These are phyloP conservation scores for Paragyromitra xinjiangensis DNA, from an alignment of 495 filamentous ascomycete genomes.

Conservation along the genomic window DNA sequence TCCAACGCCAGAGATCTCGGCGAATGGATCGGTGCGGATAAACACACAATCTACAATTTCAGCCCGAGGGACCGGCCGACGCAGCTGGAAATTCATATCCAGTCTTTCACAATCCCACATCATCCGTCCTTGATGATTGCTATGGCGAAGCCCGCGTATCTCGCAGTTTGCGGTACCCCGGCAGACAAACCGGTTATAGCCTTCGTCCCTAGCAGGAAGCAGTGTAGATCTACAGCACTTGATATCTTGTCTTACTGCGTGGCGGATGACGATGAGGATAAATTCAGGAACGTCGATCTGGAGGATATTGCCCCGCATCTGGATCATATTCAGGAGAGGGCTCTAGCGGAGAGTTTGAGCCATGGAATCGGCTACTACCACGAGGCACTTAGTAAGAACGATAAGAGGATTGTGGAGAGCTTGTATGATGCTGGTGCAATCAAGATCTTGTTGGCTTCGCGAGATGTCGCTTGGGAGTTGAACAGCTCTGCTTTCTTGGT, in stretches of 20 bases:
- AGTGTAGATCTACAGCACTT: slow-evolving; percentile 85
- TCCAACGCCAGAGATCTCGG: slow-evolving; percentile 93
- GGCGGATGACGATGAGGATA: slow-evolving; percentile 90
- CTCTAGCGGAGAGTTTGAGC: slow-evolving; percentile 87
- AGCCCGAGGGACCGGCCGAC: slow-evolving; percentile 87
- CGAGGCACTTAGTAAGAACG: slow-evolving; percentile 84
- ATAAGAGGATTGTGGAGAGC: slow-evolving; percentile 92
- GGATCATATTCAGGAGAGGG: slow-evolving; percentile 80
- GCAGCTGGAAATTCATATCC: slow-evolving; percentile 91
- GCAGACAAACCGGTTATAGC: slow-evolving; percentile 86
- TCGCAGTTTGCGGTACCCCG: slow-evolving; percentile 83
- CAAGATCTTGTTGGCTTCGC: slow-evolving; percentile 89
- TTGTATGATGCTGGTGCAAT: slow-evolving; percentile 91
- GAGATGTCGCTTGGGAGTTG: slow-evolving; percentile 97
- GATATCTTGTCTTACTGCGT: slow-evolving; percentile 86
- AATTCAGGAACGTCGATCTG: slow-evolving; percentile 83
- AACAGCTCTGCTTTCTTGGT: slow-evolving; percentile 88
- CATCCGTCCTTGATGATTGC: slow-evolving; percentile 98
- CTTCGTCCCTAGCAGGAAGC: slow-evolving; percentile 93
- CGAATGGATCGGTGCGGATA: slow-evolving; percentile 98
- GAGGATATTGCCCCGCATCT: slow-evolving; percentile 84
- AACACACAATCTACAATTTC: slow-evolving; percentile 99
- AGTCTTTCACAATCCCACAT: slow-evolving; percentile 94
- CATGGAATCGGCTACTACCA: slow-evolving; percentile 98
- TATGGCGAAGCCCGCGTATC: slow-evolving; percentile 93